These are phyloP conservation scores for Bromus sterilis DNA, from an alignment of 176 grass and related monocot species.

Conservation along the genomic window DNA sequence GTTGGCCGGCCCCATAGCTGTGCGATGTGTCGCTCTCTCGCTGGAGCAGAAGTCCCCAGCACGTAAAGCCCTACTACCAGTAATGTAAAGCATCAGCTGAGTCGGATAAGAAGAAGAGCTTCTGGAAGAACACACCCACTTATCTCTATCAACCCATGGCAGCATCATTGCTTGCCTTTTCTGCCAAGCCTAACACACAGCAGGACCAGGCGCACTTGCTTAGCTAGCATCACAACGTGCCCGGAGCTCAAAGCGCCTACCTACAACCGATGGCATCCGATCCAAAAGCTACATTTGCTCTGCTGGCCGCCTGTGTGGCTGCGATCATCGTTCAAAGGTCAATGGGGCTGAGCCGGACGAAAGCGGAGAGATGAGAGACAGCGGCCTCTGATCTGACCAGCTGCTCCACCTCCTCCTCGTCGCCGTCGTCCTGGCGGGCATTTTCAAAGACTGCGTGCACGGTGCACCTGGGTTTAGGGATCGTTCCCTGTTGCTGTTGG, in stretches of 20 bases:
- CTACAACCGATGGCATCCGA: neutral
- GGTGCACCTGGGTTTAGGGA: too few relatives aligned
- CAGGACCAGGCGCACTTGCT: neutral
- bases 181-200: neutral
- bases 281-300: constrained; percentile 10
- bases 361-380: constrained; percentile 6
- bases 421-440: neutral
- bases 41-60: constrained; percentile 16
- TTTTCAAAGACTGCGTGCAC: neutral
- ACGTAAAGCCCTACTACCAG: neutral
- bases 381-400: neutral
- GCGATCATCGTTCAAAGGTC: neutral
- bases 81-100: neutral
- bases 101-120: neutral
- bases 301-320: neutral
- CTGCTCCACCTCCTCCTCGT: too few relatives aligned
- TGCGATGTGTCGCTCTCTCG: neutral
- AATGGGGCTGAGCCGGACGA: constrained; percentile 26
- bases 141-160: neutral
- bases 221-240: neutral
- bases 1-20: neutral
- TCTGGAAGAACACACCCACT: neutral
- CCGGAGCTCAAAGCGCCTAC: neutral
- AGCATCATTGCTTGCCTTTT: neutral
- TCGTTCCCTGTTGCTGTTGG: neutral